A percentile compares a stretch with the other conserved stretches of the same genome.
Conservation (phyloP, 2,329 filamentous ascomycete genomes). For the Aspergillus terreus region DNA sequence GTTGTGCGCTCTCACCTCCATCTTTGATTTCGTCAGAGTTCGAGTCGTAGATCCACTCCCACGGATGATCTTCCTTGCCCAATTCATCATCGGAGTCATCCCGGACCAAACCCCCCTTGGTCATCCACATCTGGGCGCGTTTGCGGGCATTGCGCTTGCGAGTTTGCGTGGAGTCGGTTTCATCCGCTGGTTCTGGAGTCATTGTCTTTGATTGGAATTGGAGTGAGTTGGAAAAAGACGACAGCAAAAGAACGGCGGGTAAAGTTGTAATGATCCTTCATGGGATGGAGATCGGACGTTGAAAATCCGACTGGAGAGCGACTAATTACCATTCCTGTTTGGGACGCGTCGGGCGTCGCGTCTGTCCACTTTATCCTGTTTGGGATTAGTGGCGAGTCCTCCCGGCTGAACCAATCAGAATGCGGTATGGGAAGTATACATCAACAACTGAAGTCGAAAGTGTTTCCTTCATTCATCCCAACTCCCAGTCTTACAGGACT, state of each 20-base stretch:
- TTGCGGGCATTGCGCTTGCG: conserved; percentile 26
- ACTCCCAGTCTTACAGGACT: too few relatives aligned
- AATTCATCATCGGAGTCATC: conserved; percentile 90
- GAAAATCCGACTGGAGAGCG: conserved; percentile 9
- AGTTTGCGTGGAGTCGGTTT: conserved; percentile 11
- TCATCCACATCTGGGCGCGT: conserved; percentile 49
- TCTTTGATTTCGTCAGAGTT: conserved; percentile 20
- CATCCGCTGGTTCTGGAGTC: conserved; percentile 14
- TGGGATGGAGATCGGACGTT: conserved; percentile 1
- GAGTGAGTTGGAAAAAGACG: background rate
- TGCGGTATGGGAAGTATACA: conserved; percentile 1
- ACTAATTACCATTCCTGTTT: background rate
- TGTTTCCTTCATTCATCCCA: too few relatives aligned
- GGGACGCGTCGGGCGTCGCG: conserved; percentile 23
- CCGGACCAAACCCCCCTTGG: conserved; percentile 60
- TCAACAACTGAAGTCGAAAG: background rate
- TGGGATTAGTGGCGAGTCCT: conserved; percentile 19
- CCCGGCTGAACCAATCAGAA: conserved; percentile 14
- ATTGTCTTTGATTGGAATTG: conserved; percentile 11
- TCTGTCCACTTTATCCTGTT: conserved; percentile 32
- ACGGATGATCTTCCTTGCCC: conserved; percentile 65
- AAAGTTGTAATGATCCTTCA: background rate
- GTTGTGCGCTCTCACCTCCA: conserved; percentile 10
- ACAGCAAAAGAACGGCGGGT: background rate
- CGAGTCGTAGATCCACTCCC: conserved; percentile 72